A percentile compares a stretch with the other conserved stretches of the same genome.
Evolutionary conservation across 2,329 filamentous ascomycete genomes (phyloP).

Genomic region (Karstenula rhodostoma): DNA sequence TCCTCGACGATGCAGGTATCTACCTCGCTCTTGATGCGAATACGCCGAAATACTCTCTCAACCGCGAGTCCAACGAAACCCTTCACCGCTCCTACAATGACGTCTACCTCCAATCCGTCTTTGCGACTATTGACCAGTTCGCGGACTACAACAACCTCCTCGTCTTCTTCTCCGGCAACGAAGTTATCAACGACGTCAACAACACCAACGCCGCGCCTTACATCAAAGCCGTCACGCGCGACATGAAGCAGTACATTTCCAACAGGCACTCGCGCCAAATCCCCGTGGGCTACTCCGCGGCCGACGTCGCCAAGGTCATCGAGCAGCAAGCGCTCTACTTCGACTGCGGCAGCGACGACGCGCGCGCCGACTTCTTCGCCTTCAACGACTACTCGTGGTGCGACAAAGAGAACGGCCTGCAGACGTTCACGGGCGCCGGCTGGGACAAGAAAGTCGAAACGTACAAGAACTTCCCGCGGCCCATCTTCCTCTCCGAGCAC

Average conservation of each 20-base stretch:
- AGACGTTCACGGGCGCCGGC: constrained; percentile 69
- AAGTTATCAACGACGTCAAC: constrained; percentile 73
- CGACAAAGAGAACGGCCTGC: constrained; percentile 58
- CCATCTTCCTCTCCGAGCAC: constrained; percentile 89
- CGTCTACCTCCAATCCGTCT: constrained; percentile 83
- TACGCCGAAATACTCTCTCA: constrained; percentile 85
- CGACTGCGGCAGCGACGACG: constrained; percentile 88
- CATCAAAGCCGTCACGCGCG: constrained; percentile 75
- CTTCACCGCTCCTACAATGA: constrained; percentile 77
- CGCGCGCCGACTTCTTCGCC: constrained; percentile 86
- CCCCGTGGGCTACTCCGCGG: constrained; percentile 82
- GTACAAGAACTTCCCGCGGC: constrained; percentile 48
- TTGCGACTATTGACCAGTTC: constrained; percentile 81
- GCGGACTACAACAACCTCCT: constrained; percentile 84
- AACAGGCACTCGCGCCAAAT: constrained; percentile 72
- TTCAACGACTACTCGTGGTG: constrained; percentile 89
- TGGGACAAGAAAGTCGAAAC: constrained; percentile 67
- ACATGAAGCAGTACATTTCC: constrained; percentile 81
- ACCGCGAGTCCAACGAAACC: constrained; percentile 71
- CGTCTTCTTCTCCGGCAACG: constrained; percentile 82
- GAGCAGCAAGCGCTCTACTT: constrained; percentile 88
- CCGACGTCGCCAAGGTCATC: constrained; percentile 85
- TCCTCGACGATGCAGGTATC: constrained; percentile 83
- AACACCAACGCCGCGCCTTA: constrained; percentile 76
- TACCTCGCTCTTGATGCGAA: constrained; percentile 93